phyloP scores from a whole-genome alignment of 352 stramenopile genomes.

The Phytophthora litchii region DNA sequence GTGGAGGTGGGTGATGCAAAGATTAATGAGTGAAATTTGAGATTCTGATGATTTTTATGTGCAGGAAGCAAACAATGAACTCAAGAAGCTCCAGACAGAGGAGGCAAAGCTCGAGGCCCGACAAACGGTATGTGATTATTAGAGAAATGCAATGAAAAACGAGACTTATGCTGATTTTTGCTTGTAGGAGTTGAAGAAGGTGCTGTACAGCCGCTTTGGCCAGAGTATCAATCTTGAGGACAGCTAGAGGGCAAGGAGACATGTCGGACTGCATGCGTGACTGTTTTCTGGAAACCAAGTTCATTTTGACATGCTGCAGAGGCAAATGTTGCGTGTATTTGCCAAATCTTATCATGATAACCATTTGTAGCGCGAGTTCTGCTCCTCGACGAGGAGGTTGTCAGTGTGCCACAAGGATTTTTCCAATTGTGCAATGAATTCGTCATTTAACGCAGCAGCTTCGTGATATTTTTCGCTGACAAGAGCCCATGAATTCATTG shows the following conservation, averaged over 20 bases:
- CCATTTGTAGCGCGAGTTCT: constrained; percentile 67
- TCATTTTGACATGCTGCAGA: constrained; percentile 11
- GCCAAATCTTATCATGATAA: constrained; percentile 18
- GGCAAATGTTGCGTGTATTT: constrained; percentile 10
- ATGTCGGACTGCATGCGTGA: background rate
- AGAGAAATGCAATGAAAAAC: background rate
- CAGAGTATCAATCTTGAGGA: constrained; percentile 97
- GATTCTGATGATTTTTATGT: background rate
- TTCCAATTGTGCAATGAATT: constrained; percentile 46
- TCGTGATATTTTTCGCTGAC: constrained; percentile 40
- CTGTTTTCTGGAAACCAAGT: constrained; percentile 15
- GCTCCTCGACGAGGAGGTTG: constrained; percentile 71
- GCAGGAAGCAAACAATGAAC: constrained; percentile 71
- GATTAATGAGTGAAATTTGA: background rate
- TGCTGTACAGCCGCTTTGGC: constrained; percentile 96
- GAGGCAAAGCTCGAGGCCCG: constrained; percentile 89
- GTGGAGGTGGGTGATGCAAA: constrained; percentile 60
- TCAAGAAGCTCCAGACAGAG: constrained; percentile 87
- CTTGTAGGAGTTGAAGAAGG: constrained; percentile 88
- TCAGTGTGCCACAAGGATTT: constrained; percentile 60
- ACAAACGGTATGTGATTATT: constrained; percentile 69
- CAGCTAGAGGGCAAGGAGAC: constrained; percentile 54
- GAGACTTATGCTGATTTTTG: constrained; percentile 8
- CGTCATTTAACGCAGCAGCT: constrained; percentile 30
- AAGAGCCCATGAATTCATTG: constrained; percentile 26